Evolutionary conservation across 1,139 yeast genomes (phyloP), one percentile per base, ranked within the genome.

Genomic region (Blastobotrys apis): DNA sequence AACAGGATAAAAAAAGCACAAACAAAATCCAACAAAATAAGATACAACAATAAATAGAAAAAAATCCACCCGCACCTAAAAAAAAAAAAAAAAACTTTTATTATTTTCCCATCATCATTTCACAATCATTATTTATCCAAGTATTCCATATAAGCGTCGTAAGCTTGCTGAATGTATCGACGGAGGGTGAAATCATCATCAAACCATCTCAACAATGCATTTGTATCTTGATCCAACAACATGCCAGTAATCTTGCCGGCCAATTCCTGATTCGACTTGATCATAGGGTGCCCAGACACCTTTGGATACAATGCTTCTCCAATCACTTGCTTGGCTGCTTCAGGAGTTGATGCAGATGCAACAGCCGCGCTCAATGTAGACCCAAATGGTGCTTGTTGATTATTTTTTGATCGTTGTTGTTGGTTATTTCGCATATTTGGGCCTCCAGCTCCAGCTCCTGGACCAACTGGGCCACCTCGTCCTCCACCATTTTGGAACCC

Each of bases 231-330:
- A 65, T 86, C 94, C 66, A 88, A 78, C 77, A 88, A 80, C 94
- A 88, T 86, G 72, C 96, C 96, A 54, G 97, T 88, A 62, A 88
- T 82, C 72, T 84, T 85, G 72, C 94, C 94, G 55, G 95, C 95
- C 61, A 94, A 84, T 66, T 84, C 94, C 53, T 81, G 81, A 62
- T 85, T 88, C 60, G 83, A 88, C 50, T 78, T 77, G 41, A 73
- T 66, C 65, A 82, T 79, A 57, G 88, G 85, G 60, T 94, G 86
- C 57, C 84, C 77, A 53, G 81, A 79, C 58, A 88, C 86, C 74
- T 79, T 82, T 61, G 92, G 87, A 74, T 88, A 87, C 64, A 88
- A 75, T 66, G 86, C 94, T 74, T 88, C 96, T 69, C 97, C 97
- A 67, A 88, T 77, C 62, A 85, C 80, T 72, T 88, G 82, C 77